A percentile compares a stretch with the other conserved stretches of the same genome.
Evolutionary conservation across 805 yeast species (phyloP).

Genomic region (Dipodascopsis uninucleata): DNA sequence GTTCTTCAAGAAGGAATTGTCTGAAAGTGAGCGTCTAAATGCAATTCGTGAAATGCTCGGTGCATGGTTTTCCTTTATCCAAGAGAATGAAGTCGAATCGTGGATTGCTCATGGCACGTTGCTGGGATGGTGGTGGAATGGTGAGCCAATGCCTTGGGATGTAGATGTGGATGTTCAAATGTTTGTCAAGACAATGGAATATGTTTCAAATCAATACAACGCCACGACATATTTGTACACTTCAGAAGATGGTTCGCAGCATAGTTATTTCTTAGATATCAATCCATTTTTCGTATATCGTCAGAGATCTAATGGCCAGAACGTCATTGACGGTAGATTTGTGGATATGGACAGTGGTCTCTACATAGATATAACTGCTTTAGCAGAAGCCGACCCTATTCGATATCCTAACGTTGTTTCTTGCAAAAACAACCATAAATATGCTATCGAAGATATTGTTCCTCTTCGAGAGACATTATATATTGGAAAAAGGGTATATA

Average conservation of each 20-base stretch:
- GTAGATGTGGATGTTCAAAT: slow-evolving; percentile 49
- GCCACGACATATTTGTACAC: slow-evolving; percentile 41
- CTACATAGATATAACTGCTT: slow-evolving; percentile 57
- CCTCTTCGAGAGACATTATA: slow-evolving; percentile 54
- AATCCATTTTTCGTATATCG: slow-evolving; percentile 50
- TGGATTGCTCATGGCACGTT: slow-evolving; percentile 52
- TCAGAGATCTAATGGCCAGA: slow-evolving; percentile 47
- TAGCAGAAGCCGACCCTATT: slow-evolving; percentile 33
- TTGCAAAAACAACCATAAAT: slow-evolving; percentile 59
- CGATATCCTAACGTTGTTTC: slow-evolving; percentile 30
- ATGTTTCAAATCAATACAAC: slow-evolving; percentile 48
- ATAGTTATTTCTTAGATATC: slow-evolving; percentile 47
- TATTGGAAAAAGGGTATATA: slow-evolving; percentile 53
- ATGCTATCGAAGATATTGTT: slow-evolving; percentile 46
- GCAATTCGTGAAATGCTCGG: slow-evolving; percentile 47
- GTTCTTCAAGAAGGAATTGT: slow-evolving; percentile 50
- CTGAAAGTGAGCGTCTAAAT: slow-evolving; percentile 40
- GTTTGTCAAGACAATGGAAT: slow-evolving; percentile 46
- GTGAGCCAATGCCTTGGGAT: slow-evolving; percentile 53
- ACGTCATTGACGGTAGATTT: slow-evolving; percentile 53
- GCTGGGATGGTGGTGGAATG: slow-evolving; percentile 51
- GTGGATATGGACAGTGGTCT: slow-evolving; percentile 58
- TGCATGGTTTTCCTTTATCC: slow-evolving; percentile 46
- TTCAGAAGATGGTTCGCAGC: slow-evolving; percentile 66
- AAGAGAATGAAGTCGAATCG: slow-evolving; percentile 42